Evolutionary conservation across 306 rosid species (phyloP).

Genomic region (Carpinus viminea): DNA sequence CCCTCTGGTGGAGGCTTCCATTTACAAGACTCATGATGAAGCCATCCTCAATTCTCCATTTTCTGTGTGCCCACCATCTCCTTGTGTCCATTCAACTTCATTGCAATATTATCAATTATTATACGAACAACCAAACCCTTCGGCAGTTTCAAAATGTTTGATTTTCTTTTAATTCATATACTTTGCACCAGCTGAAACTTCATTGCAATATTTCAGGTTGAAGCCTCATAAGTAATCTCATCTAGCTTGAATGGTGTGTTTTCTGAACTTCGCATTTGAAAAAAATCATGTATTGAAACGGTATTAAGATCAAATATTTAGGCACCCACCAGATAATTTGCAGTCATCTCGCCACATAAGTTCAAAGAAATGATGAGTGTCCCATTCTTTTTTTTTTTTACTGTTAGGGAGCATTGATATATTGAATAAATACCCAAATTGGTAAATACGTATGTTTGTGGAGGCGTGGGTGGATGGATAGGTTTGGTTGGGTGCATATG

Average conservation of each 20-base stretch:
- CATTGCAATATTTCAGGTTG: background rate
- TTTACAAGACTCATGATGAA: background rate
- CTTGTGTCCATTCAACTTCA: background rate
- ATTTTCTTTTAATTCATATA: too few relatives aligned
- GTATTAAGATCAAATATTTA: background rate
- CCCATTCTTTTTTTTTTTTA: background rate
- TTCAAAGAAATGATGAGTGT: background rate
- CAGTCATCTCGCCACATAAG: background rate
- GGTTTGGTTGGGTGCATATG: background rate
- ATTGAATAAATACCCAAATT: background rate
- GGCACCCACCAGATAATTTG: background rate
- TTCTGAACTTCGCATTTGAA: background rate
- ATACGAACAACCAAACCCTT: background rate
- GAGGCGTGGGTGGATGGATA: background rate
- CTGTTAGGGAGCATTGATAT: background rate
- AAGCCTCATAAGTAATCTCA: background rate
- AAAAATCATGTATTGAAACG: background rate
- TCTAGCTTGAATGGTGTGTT: background rate
- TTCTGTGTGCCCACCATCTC: background rate
- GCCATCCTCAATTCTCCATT: background rate
- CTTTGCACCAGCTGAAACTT: background rate
- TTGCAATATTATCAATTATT: background rate
- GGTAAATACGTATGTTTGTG: background rate
- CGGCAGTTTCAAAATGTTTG: background rate
- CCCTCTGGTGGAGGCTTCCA: background rate